A percentile compares a stretch with the other conserved stretches of the same genome.
Conservation (phyloP, 2,329 filamentous ascomycete genomes). For the Pseudopyrenochaeta lycopersici region DNA sequence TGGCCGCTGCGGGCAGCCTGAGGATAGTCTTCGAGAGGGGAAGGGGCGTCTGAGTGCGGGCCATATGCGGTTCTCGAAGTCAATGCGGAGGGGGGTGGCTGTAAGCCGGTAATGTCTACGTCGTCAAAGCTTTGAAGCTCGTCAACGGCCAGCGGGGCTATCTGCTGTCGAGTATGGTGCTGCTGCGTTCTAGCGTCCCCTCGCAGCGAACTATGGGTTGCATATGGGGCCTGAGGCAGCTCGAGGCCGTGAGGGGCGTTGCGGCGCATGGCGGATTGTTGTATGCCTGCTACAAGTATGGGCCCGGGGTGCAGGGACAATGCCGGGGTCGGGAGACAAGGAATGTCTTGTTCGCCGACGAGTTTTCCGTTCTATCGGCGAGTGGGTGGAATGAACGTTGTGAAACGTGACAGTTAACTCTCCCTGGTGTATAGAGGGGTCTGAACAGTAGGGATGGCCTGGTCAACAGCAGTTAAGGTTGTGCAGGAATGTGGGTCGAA, state of each 20-base stretch:
- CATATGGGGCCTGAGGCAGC: conserved; percentile 38
- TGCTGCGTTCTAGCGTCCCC: conserved; percentile 23
- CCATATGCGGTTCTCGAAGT: conserved; percentile 45
- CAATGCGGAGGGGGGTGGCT: conserved; percentile 46
- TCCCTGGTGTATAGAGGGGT: conserved; percentile 12
- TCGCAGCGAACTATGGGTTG: conserved; percentile 40
- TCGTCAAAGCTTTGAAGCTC: conserved; percentile 40
- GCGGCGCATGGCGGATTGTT: conserved; percentile 33
- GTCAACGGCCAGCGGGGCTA: conserved; percentile 27
- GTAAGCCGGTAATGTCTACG: conserved; percentile 40
- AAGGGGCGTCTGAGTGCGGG: conserved; percentile 38
- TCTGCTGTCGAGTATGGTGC: conserved; percentile 34
- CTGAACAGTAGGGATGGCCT: conserved; percentile 16
- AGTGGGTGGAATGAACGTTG: conserved; percentile 28
- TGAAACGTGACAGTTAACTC: conserved; percentile 37
- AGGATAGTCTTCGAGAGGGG: conserved; percentile 38
- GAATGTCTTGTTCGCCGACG: conserved; percentile 29
- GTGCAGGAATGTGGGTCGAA: conserved; percentile 10
- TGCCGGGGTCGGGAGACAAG: conserved; percentile 27
- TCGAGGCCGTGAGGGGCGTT: conserved; percentile 24
- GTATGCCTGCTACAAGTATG: conserved; percentile 17
- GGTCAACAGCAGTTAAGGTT: conserved; percentile 25
- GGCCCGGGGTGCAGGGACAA: conserved; percentile 5
- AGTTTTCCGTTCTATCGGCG: conserved; percentile 18
- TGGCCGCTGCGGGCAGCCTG: conserved; percentile 32